These are phyloP conservation scores for Cadophora sp. DNA, from an alignment of 2,329 filamentous ascomycete species.

Conservation along the genomic window DNA sequence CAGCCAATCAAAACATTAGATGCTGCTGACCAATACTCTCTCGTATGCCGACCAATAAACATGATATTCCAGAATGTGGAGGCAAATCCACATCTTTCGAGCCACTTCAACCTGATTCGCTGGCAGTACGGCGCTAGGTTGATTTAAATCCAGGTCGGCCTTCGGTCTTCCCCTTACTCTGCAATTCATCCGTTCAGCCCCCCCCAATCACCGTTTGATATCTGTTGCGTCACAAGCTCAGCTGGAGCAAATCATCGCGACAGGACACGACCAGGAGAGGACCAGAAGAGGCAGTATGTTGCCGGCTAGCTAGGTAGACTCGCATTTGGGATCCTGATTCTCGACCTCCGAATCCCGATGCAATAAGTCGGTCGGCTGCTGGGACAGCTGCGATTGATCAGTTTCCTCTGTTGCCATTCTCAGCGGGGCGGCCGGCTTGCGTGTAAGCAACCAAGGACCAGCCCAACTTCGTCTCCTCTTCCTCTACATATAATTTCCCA, in stretches of 20 bases:
- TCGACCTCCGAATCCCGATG: neutral
- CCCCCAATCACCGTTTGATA: neutral
- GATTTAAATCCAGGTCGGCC: neutral
- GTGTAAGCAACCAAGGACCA: neutral
- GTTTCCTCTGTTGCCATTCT: neutral
- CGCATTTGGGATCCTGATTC: neutral
- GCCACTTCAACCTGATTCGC: neutral
- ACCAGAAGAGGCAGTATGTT: neutral
- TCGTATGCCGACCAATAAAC: slow-evolving; percentile 11
- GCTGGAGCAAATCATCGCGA: neutral
- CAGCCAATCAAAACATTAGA: neutral
- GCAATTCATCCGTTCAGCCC: neutral
- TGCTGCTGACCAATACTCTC: neutral
- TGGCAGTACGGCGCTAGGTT: neutral
- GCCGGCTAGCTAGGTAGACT: neutral
- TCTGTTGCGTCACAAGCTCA: neutral
- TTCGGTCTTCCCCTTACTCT: neutral
- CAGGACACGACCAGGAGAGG: neutral
- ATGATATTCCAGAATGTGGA: neutral
- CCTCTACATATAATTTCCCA: neutral
- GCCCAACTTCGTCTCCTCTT: slow-evolving; percentile 1
- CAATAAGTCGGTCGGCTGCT: slow-evolving; percentile 1
- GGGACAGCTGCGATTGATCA: slow-evolving; percentile 14
- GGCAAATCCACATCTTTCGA: neutral
- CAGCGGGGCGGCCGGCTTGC: slow-evolving; percentile 1